Conservation (phyloP, 805 yeast species). For the Sugiyamaella qingdaonensis region DNA sequence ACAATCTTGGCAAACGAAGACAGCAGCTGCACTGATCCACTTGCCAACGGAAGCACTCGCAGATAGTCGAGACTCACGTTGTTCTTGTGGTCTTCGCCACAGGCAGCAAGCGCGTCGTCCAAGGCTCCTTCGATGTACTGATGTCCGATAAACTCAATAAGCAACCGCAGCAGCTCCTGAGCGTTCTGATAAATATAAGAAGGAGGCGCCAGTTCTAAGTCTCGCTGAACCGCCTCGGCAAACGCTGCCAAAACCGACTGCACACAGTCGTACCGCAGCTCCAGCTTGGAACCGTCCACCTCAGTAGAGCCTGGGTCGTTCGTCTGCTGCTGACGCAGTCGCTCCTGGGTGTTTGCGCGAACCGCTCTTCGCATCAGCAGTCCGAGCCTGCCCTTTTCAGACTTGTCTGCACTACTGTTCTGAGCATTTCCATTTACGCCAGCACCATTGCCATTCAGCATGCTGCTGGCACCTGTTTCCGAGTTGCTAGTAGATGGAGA, state of each 20-base stretch:
- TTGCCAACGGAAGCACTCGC: constrained; percentile 46
- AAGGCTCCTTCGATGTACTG: constrained; percentile 70
- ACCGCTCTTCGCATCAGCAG: constrained; percentile 27
- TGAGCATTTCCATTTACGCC: neutral
- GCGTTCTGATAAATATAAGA: constrained; percentile 53
- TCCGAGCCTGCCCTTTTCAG: constrained; percentile 32
- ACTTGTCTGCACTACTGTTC: constrained; percentile 15
- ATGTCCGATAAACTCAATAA: constrained; percentile 66
- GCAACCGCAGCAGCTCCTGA: constrained; percentile 59
- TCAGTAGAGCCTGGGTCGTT: neutral
- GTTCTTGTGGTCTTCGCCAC: constrained; percentile 26
- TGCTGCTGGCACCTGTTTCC: too few relatives aligned
- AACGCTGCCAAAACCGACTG: constrained; percentile 64
- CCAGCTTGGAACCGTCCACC: constrained; percentile 18
- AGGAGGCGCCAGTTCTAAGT: constrained; percentile 65
- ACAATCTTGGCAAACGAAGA: constrained; percentile 72
- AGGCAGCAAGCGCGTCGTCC: constrained; percentile 54
- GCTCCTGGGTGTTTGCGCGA: neutral
- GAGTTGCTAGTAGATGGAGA: neutral
- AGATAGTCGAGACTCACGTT: constrained; percentile 46
- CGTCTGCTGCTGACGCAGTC: neutral
- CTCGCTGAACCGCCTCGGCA: constrained; percentile 73
- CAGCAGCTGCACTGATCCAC: constrained; percentile 59
- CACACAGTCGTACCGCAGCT: constrained; percentile 43
- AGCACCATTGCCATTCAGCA: constrained; percentile 10